Conservation (phyloP, 2,329 filamentous ascomycete genomes). For the Arthrobotrys sinensis region DNA sequence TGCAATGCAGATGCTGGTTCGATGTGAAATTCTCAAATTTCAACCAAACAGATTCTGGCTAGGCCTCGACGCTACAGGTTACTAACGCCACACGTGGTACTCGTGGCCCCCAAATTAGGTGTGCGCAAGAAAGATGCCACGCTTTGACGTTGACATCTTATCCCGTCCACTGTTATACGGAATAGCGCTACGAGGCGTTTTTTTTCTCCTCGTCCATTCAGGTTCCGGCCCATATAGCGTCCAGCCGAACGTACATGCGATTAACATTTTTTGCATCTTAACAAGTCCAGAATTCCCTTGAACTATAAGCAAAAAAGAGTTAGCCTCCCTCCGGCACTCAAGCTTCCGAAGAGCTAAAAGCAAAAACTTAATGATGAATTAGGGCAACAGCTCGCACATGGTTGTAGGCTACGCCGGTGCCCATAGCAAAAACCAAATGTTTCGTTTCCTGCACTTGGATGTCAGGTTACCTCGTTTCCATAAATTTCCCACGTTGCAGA, state of each 20-base stretch:
- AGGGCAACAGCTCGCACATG: slow-evolving; percentile 10
- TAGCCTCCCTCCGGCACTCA: slow-evolving; percentile 14
- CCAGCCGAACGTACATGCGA: neutral
- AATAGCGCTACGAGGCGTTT: slow-evolving; percentile 25
- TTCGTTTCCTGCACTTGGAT: slow-evolving; percentile 6
- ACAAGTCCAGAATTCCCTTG: slow-evolving; percentile 6
- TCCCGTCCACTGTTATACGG: slow-evolving; percentile 28
- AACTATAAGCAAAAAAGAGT: slow-evolving; percentile 28
- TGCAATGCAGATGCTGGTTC: slow-evolving; percentile 10
- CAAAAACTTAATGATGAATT: slow-evolving; percentile 20
- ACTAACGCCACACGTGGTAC: slow-evolving; percentile 22
- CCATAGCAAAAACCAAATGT: slow-evolving; percentile 30
- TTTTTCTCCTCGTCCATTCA: neutral
- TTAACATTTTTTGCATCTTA: slow-evolving; percentile 12
- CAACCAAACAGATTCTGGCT: slow-evolving; percentile 4
- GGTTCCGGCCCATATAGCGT: neutral
- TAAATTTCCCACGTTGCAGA: slow-evolving; percentile 34
- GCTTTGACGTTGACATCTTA: slow-evolving; percentile 45
- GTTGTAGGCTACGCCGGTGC: slow-evolving; percentile 22
- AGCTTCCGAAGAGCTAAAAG: slow-evolving; percentile 16
- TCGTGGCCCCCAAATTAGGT: slow-evolving; percentile 9
- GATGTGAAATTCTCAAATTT: slow-evolving; percentile 12
- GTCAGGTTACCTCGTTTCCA: slow-evolving; percentile 17
- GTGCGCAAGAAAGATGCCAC: slow-evolving; percentile 41
- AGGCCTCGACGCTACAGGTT: neutral